Conservation (phyloP, 129 eudicot genomes). For the Logfia minima region DNA sequence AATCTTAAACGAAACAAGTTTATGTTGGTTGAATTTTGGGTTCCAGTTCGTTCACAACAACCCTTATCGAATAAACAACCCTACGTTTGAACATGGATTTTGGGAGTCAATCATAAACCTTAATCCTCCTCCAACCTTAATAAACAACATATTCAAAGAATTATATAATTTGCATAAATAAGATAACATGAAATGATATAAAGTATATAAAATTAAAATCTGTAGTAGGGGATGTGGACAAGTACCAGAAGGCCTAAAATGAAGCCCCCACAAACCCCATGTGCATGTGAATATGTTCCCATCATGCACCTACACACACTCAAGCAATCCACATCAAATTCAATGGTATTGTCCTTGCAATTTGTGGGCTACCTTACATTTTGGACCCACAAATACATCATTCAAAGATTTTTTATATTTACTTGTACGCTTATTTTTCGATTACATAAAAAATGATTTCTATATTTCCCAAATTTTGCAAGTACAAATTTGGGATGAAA, state of each 20-base stretch:
- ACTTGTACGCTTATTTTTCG: neutral
- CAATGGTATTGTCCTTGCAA: slow-evolving; percentile 43
- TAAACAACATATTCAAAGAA: neutral
- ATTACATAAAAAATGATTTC: neutral
- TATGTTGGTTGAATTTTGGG: neutral
- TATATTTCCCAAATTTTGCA: slow-evolving; percentile 22
- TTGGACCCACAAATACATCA: slow-evolving; percentile 40
- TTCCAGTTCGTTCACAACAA: neutral
- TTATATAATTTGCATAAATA: neutral
- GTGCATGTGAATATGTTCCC: slow-evolving; percentile 59
- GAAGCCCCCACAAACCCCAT: slow-evolving; percentile 55
- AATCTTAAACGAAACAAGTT: neutral
- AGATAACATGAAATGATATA: slow-evolving; percentile 4
- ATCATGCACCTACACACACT: slow-evolving; percentile 51
- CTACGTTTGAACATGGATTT: neutral
- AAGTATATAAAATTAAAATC: neutral
- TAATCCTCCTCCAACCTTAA: slow-evolving; percentile 15
- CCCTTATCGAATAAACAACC: neutral
- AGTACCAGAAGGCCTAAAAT: slow-evolving; percentile 62
- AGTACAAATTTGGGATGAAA: slow-evolving; percentile 15
- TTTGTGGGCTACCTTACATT: slow-evolving; percentile 43
- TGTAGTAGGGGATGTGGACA: slow-evolving; percentile 56
- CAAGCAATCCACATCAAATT: slow-evolving; percentile 49
- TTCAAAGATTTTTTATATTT: slow-evolving; percentile 23
- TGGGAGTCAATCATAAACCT: neutral